Evolutionary conservation across 129 eudicot species (phyloP), one percentile per base, ranked within the genome.

Genomic region (Flaveria trinervia): DNA sequence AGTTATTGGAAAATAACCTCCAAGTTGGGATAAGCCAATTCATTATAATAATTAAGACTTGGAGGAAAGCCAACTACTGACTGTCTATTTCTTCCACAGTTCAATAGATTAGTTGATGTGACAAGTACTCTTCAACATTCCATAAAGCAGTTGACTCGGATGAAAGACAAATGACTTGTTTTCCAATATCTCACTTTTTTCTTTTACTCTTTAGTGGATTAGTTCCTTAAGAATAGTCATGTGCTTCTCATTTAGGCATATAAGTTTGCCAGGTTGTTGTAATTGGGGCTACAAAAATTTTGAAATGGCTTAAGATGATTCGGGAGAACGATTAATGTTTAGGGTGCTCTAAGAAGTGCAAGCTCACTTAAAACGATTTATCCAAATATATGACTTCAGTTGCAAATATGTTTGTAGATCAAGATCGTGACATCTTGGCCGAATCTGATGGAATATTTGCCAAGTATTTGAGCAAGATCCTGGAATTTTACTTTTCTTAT

Each of bases 401-500:
- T 36, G 41, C 41, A 61, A 59, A 44, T 77, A 68, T 61, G 17
- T 77, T 71, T 82, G 76, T 65, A 91, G 99, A 89, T 85, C 74
- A 72, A 50, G 89, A 95, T 78, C 88, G 92, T 74, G 88, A 83
- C 62, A 83, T 59, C 81, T 61, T 95, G 84, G 87, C 92, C 61
- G 76, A 83, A 51, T 88, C 96, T 5, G 84, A 76, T 62, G 96
- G 92, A 74, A 81, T 77, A 71, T 86, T 83, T 73, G 86, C 97
- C 11, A 85, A 92, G 80, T 95, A 95, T 82, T 78, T 95, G 62
- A 78, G 88, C 94, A 95, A 95, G 84, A 95, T 95, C 76, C 85
- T 95, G 51, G 96, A 88, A 36, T 87, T 84, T 56, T 95, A 95
- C 78, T 95, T 84, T 66, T 79, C 84, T 39, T 95, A 91, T 76